Evolutionary conservation across 495 filamentous ascomycete genomes (phyloP).

Genomic region (Aspergillus taichungensis): DNA sequence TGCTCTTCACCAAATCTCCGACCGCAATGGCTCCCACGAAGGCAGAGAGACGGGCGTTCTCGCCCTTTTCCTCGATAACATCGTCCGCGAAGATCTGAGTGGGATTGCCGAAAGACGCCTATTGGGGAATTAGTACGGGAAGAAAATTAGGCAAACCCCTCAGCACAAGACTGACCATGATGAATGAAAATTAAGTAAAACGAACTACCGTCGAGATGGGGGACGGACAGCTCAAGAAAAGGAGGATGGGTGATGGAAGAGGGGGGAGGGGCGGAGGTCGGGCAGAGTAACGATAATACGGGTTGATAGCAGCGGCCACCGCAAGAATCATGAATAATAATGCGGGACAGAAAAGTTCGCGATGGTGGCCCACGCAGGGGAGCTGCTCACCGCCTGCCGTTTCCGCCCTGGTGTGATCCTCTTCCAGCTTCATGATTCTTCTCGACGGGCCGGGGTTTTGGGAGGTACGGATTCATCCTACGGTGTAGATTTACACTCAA

Average conservation of each 20-base stretch:
- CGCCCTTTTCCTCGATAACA: constrained; percentile 95
- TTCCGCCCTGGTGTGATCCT: neutral
- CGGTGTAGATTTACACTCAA: neutral
- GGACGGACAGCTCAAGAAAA: constrained; percentile 13
- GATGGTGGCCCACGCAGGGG: constrained; percentile 21
- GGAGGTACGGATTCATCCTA: neutral
- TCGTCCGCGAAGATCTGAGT: constrained; percentile 98
- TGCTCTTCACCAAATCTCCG: constrained; percentile 94
- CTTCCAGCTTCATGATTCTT: neutral
- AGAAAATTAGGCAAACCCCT: constrained; percentile 1
- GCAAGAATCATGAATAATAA: too few relatives aligned
- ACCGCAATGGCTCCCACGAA: constrained; percentile 98
- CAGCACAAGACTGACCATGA: constrained; percentile 21
- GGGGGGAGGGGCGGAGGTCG: constrained; percentile 12
- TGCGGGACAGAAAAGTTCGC: constrained; percentile 32
- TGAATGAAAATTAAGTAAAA: constrained; percentile 10
- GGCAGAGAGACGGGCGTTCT: constrained; percentile 95
- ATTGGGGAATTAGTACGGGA: constrained; percentile 5
- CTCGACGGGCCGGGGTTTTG: neutral
- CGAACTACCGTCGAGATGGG: constrained; percentile 10
- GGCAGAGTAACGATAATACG: constrained; percentile 16
- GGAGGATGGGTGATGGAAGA: neutral
- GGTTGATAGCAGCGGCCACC: neutral
- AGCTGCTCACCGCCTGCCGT: constrained; percentile 16
- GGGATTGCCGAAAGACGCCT: constrained; percentile 62